Evolutionary conservation across 148 eudicot genomes (phyloP), one percentile per base, ranked within the genome.

Genomic region (Dianthus caryophyllus): DNA sequence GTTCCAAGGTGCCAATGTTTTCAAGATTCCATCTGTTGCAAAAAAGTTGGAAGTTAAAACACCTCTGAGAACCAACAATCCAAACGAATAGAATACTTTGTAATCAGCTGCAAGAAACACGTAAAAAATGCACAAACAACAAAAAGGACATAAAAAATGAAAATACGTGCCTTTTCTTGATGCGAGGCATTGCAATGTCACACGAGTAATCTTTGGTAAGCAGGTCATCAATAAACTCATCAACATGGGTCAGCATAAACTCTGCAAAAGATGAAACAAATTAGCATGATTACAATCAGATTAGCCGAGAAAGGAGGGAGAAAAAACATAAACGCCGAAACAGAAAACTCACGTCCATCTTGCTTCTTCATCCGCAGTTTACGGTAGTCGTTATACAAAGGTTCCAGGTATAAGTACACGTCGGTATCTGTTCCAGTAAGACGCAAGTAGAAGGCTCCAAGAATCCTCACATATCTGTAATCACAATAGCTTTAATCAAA

Each of bases 1-100:
- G 92, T 57, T 94, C 97, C 63, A 94, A 69, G 30, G 87, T 63
- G 75, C 86, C 90, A 76, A 80, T 66, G 44, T 82, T 61, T 81
- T 94, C 98, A 69, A 94, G 87, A 51, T 82, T 86, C 95, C 85
- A 84, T 81, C 98, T 93, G 78, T 17, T 36, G n/a, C n/a, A n/a
- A n/a, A n/a, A n/a, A n/a, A n/a, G n/a, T n/a, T n/a, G n/a, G n/a
- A n/a, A n/a, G n/a, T n/a, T n/a, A n/a, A 57, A 24, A 69, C 56
- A 54, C 43, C 29, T 21, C 73, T 68, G 63, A 44, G 18, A 18
- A 68, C 11, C 10, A 6, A 22, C 27, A 51, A 14, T 51, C 22
- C 56, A 51, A 48, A 22, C 3, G 13, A 51, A 26, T 51, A 51
- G 21, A n/a, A 27, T 29, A 29, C 10, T 29, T 56, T 12, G 10